Evolutionary conservation across 1,139 yeast species (phyloP), one percentile per base, ranked within the genome.

Genomic region (Pichia sp.): DNA sequence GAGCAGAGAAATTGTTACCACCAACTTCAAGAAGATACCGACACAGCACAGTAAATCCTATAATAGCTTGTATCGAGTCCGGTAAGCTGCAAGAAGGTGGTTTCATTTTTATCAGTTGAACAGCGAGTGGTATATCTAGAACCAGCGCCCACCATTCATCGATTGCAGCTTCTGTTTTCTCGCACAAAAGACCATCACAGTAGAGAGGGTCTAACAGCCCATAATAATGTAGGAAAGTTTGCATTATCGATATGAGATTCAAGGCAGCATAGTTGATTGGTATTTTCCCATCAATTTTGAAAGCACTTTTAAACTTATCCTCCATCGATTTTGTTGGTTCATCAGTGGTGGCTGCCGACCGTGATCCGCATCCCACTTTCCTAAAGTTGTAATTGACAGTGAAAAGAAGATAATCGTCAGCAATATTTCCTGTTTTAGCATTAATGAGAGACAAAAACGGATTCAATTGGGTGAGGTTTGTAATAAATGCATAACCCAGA

Each of bases 141-240:
- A 82, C 73, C 31, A 74, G 58, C 30, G 67, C 69, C 96, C 97
- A 88, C 97, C 97, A 91, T 37, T 69, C 67, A 5, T 60, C 52
- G 16, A 86, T 70, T 0, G 94, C 94, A 26, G 63, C 69, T 43
- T 79, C 80, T 0, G 97, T 88, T 41, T 72, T 70, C 40, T 74
- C 73, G 55, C 97, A 91, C 6, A 86, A 61, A 16, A 88, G 61
- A 0, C 97, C 97, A 58, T 88, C 96, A 41, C 86, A 85, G 46
- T 71, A 77, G 29, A 63, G 63, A 0, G 86, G 80, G 39, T 75
- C 79, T 16, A 86, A 63, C 30, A 86, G 59, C 40, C 78, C 84
- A 57, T 84, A 88, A 56, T 87, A 88, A 49, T 75, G 81, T 21
- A 91, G 65, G 32, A 84, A 72, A 1, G 78, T 76, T 57, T 91